Evolutionary conservation across 768 basidiomycete species (phyloP), one percentile per base, ranked within the genome.

Genomic region (Rhodosporidiobolus sp.): DNA sequence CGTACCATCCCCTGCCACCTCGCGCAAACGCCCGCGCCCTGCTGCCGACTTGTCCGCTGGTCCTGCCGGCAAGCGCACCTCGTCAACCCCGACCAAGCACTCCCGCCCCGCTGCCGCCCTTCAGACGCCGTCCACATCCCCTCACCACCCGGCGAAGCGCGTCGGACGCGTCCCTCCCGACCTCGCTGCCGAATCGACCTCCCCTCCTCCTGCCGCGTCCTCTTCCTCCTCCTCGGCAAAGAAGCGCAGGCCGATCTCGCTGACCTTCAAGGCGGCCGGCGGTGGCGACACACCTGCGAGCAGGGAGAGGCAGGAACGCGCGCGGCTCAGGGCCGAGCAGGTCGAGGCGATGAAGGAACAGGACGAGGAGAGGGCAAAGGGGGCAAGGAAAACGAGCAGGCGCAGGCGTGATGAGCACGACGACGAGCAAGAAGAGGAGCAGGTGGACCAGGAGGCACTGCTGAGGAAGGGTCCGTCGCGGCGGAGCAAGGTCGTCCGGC

Each of bases 111-210:
- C 34, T 7, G 14, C 20, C 5, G 28, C 38, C 1, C 22, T 56
- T 0, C 46, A 57, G 48, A 67, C 65, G 2, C 65, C 65, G 35
- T 59, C 49, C 6, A 57, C 65, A 4, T 28, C n/a, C 3, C 65
- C 65, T 9, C 56, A 67, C 4, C n/a, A 49, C 49, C 26, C 24
- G 8, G n/a, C n/a, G n/a, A 7, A 43, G 38, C 38, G 38, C 38
- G 38, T 14, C 38, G 38, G 14, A 7, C 38, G 38, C 38, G 28
- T 5, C 30, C 34, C 11, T 30, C 28, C 20, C 60, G 46, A 34
- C 22, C 17, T 22, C 32, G 60, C 26, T 10, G 60, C 9, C 14
- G 28, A 24, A 20, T 22, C 30, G 24, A 12, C 32, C 28, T 7
- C 16, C 12, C 7, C 50, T 3, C 10, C 28, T 11, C 45, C 43